Conservation (phyloP, 768 basidiomycete genomes). For the Agaricus subrufescens region DNA sequence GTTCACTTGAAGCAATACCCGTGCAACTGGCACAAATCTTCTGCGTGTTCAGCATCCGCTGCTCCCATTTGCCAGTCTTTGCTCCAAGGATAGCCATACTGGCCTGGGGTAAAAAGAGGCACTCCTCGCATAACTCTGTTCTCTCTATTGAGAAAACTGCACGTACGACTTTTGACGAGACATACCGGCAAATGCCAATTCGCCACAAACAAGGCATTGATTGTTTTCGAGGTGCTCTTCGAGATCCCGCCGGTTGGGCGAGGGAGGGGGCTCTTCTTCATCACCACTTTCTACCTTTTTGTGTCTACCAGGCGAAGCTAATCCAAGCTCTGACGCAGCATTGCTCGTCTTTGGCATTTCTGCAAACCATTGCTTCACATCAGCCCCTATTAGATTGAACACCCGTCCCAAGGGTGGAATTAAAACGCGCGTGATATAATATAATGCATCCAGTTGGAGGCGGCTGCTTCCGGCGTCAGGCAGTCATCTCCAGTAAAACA, state of each 20-base stretch:
- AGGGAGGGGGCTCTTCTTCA: constrained; percentile 15
- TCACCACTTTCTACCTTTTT: constrained; percentile 14
- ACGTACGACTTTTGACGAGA: background rate
- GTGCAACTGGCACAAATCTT: constrained; percentile 72
- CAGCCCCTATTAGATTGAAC: constrained; percentile 87
- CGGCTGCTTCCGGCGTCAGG: constrained; percentile 36
- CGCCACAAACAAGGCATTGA: constrained; percentile 68
- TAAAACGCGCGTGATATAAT: constrained; percentile 84
- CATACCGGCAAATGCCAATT: constrained; percentile 48
- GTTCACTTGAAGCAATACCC: constrained; percentile 47
- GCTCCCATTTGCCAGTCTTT: constrained; percentile 52
- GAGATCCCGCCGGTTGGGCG: constrained; percentile 45
- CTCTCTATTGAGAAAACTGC: background rate
- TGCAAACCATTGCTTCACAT: constrained; percentile 82
- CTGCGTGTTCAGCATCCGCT: constrained; percentile 53
- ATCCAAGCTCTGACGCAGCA: constrained; percentile 22
- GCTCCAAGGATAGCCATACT: constrained; percentile 54
- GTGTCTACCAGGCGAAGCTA: constrained; percentile 25
- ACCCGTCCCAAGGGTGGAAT: constrained; percentile 89
- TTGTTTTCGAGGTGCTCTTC: constrained; percentile 71
- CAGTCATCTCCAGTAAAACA: background rate
- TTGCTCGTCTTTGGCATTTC: constrained; percentile 65
- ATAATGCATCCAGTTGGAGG: constrained; percentile 74
- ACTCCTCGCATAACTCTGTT: constrained; percentile 63
- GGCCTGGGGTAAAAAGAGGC: constrained; percentile 43